Conservation (phyloP, 345 rosid species). For the Aquilaria sinensis region DNA sequence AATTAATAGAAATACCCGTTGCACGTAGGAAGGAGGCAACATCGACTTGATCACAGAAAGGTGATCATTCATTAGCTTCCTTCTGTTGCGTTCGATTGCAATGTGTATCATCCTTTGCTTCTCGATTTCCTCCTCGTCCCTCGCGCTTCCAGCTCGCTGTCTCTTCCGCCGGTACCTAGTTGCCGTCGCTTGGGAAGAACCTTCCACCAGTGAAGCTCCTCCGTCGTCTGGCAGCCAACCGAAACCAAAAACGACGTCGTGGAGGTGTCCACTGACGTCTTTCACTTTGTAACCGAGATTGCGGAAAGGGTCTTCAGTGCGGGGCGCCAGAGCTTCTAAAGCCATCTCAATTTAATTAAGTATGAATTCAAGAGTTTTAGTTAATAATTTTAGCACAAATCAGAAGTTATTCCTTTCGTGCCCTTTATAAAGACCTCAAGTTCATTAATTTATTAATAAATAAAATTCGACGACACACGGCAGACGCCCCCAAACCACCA, state of each 20-base stretch:
- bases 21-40: constrained; percentile 56
- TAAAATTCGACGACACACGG: too few species aligned
- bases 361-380: too few species aligned
- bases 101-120: constrained; percentile 68
- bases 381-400: too few species aligned
- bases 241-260: background rate
- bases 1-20: constrained; percentile 33
- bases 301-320: constrained; percentile 17
- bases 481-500: too few species aligned
- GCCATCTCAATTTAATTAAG: constrained; percentile 20
- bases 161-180: constrained; percentile 28
- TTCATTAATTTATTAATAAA: too few species aligned
- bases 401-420: too few species aligned
- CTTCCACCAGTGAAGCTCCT: constrained; percentile 8
- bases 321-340: constrained; percentile 28
- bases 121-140: constrained; percentile 48
- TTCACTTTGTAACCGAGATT: constrained; percentile 13
- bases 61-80: constrained; percentile 70
- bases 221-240: background rate
- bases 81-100: constrained; percentile 61
- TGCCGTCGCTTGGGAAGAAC: background rate
- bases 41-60: constrained; percentile 48
- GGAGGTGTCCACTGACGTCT: background rate
- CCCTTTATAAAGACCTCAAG: too few species aligned
- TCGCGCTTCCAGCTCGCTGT: constrained; percentile 31